Evolutionary conservation across 306 rosid species (phyloP), one percentile per base, ranked within the genome.

Genomic region (Rubus parviflorus): DNA sequence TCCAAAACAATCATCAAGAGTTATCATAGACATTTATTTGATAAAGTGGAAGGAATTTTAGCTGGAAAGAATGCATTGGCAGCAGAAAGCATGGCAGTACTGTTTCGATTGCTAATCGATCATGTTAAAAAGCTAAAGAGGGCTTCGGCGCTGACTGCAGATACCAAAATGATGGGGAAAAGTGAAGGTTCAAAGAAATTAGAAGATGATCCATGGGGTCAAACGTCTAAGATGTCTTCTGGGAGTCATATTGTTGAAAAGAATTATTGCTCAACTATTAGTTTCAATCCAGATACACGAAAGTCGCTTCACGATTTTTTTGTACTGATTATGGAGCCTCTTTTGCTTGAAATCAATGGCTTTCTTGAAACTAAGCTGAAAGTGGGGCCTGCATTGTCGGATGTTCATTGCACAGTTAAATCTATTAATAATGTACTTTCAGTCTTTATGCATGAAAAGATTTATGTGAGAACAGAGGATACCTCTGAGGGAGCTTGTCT

Each of bases 1-100:
- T 68, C 87, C 25, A 88, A 83, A 83, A 76, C 83, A 61, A 79
- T 63, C 58, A 83, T 89, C 62, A 80, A 81, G 85, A 90, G 97
- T 85, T 95, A 90, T 83, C 97, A 89, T 80, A 89, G 91, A 81
- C 96, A 95, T 88, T 78, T 92, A 66, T 95, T 95, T 82, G 91
- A 89, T 56, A 87, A 74, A 43, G 70, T 88, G 83, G 87, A 85
- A 76, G 85, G 68, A 74, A 75, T 86, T 80, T 82, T 83, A 63
- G 81, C 87, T 75, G 80, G 75, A 43, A 88, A 88, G 84, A 92
- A 88, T 58, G 82, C 76, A 70, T 76, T 70, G 77, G 96, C 92
- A 79, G 79, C 89, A 86, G 78, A 87, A 81, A 87, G 87, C 82
- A 47, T 92, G 17, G 97, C 96, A 63, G 88, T 84, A 78, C 62